phyloP scores from a whole-genome alignment of 1,284 basidiomycete genomes.

The Boletellus deceptivus region DNA sequence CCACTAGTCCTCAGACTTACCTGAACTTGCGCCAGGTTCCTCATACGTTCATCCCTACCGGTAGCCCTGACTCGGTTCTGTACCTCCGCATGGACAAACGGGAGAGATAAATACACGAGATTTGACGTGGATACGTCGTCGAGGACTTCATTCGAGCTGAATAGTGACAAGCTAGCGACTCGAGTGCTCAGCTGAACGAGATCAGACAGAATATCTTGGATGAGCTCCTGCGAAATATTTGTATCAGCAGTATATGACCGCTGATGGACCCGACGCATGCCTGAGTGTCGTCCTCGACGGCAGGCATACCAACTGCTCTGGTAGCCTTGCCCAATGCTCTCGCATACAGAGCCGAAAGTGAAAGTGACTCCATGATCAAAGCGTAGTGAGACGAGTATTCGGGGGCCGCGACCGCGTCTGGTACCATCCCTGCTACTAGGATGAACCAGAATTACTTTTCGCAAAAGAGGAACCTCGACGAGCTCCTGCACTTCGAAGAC shows the following conservation, averaged over 20 bases:
- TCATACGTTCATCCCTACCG: constrained; percentile 59
- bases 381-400: constrained; percentile 6
- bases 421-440: background rate
- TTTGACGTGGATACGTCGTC: constrained; percentile 84
- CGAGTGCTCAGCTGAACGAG: constrained; percentile 49
- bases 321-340: constrained; percentile 43
- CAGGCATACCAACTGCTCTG: constrained; percentile 45
- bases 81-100: constrained; percentile 74
- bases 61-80: constrained; percentile 62
- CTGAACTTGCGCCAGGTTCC: constrained; percentile 55
- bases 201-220: constrained; percentile 53
- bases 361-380: constrained; percentile 35
- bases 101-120: constrained; percentile 77
- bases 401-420: constrained; percentile 9
- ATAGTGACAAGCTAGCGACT: constrained; percentile 64
- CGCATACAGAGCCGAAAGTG: constrained; percentile 43
- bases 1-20: constrained; percentile 41
- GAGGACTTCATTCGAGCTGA: constrained; percentile 82
- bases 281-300: constrained; percentile 51
- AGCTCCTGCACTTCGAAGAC: constrained; percentile 16
- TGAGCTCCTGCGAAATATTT: constrained; percentile 47
- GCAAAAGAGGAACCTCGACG: constrained; percentile 22
- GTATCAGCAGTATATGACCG: constrained; percentile 11
- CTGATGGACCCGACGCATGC: constrained; percentile 26
- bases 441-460: constrained; percentile 24